These are phyloP conservation scores for Metschnikowia proteae DNA, from an alignment of 805 yeast genomes.

Conservation along the genomic window DNA sequence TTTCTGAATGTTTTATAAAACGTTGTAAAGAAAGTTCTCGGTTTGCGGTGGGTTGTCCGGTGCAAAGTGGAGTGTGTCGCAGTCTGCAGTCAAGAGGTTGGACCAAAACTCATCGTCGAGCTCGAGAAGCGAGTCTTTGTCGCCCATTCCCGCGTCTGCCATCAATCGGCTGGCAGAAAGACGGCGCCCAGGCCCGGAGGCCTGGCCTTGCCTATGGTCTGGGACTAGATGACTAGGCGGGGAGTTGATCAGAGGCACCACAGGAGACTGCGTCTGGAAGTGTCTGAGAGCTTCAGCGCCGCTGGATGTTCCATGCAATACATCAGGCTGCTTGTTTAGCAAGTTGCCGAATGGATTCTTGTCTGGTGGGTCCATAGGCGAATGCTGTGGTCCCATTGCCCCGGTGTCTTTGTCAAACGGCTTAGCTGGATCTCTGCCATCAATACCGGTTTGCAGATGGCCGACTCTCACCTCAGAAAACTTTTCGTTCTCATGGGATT, in stretches of 20 bases:
- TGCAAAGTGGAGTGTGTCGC: slow-evolving; percentile 34
- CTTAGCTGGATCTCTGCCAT: background rate
- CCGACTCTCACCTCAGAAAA: background rate
- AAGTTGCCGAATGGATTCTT: background rate
- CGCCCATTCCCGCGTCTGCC: slow-evolving; percentile 5
- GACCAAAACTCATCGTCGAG: slow-evolving; percentile 73
- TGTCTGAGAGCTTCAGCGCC: slow-evolving; percentile 1
- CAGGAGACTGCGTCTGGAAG: background rate
- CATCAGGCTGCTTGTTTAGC: background rate
- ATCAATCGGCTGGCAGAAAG: background rate
- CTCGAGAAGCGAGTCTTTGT: slow-evolving; percentile 44
- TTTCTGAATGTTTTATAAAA: background rate
- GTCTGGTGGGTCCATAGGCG: background rate
- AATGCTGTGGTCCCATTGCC: background rate
- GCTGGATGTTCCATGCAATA: background rate
- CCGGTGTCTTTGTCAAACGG: background rate
- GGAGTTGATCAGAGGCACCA: background rate
- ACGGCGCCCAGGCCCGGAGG: background rate
- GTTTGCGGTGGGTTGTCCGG: slow-evolving; percentile 16
- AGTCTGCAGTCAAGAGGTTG: slow-evolving; percentile 42
- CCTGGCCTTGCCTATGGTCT: background rate
- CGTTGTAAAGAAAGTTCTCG: slow-evolving; percentile 14
- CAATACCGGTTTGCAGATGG: background rate
- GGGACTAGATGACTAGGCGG: background rate
- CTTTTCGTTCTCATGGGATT: slow-evolving; percentile 5